A percentile compares a stretch with the other conserved stretches of the same genome.
Evolutionary conservation across 306 rosid genomes (phyloP).

Genomic region (Citrullus mucosospermus): DNA sequence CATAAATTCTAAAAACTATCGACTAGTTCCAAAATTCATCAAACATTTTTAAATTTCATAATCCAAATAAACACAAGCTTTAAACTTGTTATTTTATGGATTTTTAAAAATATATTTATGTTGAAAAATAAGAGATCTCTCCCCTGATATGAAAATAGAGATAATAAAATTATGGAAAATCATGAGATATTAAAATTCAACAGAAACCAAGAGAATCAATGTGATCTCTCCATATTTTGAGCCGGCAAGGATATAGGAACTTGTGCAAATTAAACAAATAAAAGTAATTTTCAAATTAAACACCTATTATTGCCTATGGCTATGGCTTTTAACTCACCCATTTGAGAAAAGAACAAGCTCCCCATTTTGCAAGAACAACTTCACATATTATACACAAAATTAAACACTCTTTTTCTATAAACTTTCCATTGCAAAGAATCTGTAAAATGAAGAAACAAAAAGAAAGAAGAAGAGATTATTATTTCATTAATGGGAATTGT

Average conservation of each 20-base stretch:
- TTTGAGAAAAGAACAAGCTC: too few relatives aligned
- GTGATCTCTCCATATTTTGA: slow-evolving; percentile 5
- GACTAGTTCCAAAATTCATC: too few relatives aligned
- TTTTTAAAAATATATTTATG: background rate
- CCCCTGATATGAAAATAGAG: background rate
- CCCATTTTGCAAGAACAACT: too few relatives aligned
- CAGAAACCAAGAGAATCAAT: slow-evolving; percentile 3
- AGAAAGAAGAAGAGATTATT: background rate
- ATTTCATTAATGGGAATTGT: background rate
- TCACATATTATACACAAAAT: too few relatives aligned
- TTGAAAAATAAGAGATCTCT: background rate
- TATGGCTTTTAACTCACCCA: too few relatives aligned
- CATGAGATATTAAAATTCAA: background rate
- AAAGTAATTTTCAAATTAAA: background rate
- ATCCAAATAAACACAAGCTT: too few relatives aligned
- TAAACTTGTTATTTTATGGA: background rate
- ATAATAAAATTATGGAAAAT: background rate
- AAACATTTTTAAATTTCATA: too few relatives aligned
- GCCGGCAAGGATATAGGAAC: slow-evolving; percentile 6
- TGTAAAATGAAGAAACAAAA: background rate
- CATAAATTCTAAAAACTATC: too few relatives aligned
- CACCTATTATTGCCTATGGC: background rate
- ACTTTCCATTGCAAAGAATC: background rate
- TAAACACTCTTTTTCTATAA: background rate
- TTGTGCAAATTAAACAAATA: slow-evolving; percentile 1